Evolutionary conservation across 805 yeast species (phyloP).

Genomic region (Starmerella floris): DNA sequence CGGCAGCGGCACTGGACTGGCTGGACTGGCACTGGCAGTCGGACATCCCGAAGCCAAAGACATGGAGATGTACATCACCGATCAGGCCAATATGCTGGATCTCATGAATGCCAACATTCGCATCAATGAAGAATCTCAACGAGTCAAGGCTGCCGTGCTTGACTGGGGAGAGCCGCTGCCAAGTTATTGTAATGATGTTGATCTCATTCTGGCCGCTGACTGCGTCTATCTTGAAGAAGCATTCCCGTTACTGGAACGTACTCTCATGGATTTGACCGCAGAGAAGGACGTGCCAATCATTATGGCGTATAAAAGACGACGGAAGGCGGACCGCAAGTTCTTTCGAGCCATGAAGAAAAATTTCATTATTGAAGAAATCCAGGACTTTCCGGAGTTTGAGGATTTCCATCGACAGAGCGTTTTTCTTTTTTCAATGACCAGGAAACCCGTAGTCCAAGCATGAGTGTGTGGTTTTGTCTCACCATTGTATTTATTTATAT

Average conservation of each 20-base stretch:
- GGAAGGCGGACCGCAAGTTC: slow-evolving; percentile 34
- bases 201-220: slow-evolving; percentile 44
- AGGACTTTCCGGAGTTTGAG: slow-evolving; percentile 20
- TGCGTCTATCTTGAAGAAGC: slow-evolving; percentile 45
- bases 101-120: slow-evolving; percentile 36
- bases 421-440: slow-evolving; percentile 31
- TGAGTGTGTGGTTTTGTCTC: not conserved
- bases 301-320: slow-evolving; percentile 42
- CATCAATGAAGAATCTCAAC: slow-evolving; percentile 29
- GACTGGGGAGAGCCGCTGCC: slow-evolving; percentile 38
- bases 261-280: slow-evolving; percentile 35
- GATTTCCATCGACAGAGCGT: slow-evolving; percentile 32
- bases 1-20: slow-evolving; percentile 49
- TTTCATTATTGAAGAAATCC: slow-evolving; percentile 25
- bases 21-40: slow-evolving; percentile 32
- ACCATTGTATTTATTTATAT: not conserved
- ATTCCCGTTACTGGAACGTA: slow-evolving; percentile 39
- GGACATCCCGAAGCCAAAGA: slow-evolving; percentile 22
- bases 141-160: slow-evolving; percentile 33
- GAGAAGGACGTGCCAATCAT: slow-evolving; percentile 32
- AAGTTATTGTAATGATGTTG: slow-evolving; percentile 28
- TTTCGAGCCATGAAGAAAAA: slow-evolving; percentile 27
- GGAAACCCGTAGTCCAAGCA: slow-evolving; percentile 3
- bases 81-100: slow-evolving; percentile 36
- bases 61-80: slow-evolving; percentile 36